Conservation (phyloP, 1,284 basidiomycete species). For the Phellopilus nigrolimitatus region DNA sequence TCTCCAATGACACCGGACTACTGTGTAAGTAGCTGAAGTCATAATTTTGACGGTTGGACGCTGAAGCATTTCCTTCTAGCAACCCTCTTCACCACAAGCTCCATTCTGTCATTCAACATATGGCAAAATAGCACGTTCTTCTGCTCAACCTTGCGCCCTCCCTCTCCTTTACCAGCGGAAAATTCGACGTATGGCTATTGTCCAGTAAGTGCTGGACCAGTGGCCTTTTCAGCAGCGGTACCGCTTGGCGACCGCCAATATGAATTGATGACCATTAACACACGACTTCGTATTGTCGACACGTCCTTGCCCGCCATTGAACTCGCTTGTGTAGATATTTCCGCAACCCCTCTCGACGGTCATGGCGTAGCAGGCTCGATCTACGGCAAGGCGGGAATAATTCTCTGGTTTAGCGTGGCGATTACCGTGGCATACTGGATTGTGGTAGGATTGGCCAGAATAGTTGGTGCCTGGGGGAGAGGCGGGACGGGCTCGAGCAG, state of each 20-base stretch:
- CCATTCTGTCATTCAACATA: slow-evolving; percentile 72
- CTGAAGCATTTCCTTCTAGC: slow-evolving; percentile 39
- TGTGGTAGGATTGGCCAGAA: slow-evolving; percentile 72
- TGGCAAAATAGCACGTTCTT: slow-evolving; percentile 69
- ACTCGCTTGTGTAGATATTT: slow-evolving; percentile 78
- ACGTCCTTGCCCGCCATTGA: slow-evolving; percentile 61
- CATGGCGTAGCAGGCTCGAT: slow-evolving; percentile 40
- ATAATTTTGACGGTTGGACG: slow-evolving; percentile 13
- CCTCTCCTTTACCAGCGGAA: slow-evolving; percentile 56
- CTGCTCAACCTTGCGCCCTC: slow-evolving; percentile 71
- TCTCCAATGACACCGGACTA: slow-evolving; percentile 53
- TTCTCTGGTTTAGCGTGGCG: slow-evolving; percentile 81
- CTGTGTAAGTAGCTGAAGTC: slow-evolving; percentile 46
- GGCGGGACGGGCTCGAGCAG: slow-evolving; percentile 54
- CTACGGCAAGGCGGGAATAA: slow-evolving; percentile 71
- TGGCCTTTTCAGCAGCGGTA: slow-evolving; percentile 77
- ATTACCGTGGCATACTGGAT: slow-evolving; percentile 80
- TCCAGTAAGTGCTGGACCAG: slow-evolving; percentile 67
- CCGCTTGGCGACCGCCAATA: slow-evolving; percentile 62
- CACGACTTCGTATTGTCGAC: slow-evolving; percentile 85
- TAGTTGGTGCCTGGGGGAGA: slow-evolving; percentile 79
- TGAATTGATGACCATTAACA: slow-evolving; percentile 78
- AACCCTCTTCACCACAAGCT: slow-evolving; percentile 80
- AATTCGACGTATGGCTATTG: slow-evolving; percentile 55
- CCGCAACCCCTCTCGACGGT: slow-evolving; percentile 67